phyloP scores from a whole-genome alignment of 371 early-diverging fungal species.

The Mortierella sp. region DNA sequence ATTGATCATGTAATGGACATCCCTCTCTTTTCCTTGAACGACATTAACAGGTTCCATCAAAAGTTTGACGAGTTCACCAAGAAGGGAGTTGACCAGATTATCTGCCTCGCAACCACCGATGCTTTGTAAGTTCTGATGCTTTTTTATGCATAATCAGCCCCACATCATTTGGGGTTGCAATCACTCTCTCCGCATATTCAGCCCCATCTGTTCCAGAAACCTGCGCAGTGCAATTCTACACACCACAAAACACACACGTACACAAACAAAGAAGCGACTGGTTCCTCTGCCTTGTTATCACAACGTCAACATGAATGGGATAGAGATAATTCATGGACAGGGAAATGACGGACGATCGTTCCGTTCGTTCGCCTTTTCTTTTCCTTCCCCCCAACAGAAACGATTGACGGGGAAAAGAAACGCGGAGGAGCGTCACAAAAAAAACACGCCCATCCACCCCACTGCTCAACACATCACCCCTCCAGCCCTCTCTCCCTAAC shows the following conservation, averaged over 20 bases:
- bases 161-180: neutral
- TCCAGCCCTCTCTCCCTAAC: neutral
- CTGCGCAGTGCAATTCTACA: neutral
- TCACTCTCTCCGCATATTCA: neutral
- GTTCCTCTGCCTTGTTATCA: neutral
- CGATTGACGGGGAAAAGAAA: neutral
- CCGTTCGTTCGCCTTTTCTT: neutral
- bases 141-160: neutral
- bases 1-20: neutral
- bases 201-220: neutral
- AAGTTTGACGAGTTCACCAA: conserved; percentile 68
- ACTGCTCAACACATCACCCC: neutral
- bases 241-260: neutral
- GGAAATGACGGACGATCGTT: neutral
- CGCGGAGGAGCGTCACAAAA: neutral
- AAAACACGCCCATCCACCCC: no score
- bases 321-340: neutral
- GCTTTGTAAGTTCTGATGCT: conserved; percentile 58
- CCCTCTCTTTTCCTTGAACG: neutral
- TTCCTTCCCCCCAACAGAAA: neutral
- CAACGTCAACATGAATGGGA: neutral
- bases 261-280: neutral
- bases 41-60: conserved; percentile 54
- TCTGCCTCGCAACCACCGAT: conserved; percentile 73
- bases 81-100: conserved; percentile 79